Percentiles rank a stretch among this genome's conserved stretches.
These are phyloP conservation scores for Leishmania lainsoni DNA, from an alignment of 208 protist genomes.

Conservation along the genomic window DNA sequence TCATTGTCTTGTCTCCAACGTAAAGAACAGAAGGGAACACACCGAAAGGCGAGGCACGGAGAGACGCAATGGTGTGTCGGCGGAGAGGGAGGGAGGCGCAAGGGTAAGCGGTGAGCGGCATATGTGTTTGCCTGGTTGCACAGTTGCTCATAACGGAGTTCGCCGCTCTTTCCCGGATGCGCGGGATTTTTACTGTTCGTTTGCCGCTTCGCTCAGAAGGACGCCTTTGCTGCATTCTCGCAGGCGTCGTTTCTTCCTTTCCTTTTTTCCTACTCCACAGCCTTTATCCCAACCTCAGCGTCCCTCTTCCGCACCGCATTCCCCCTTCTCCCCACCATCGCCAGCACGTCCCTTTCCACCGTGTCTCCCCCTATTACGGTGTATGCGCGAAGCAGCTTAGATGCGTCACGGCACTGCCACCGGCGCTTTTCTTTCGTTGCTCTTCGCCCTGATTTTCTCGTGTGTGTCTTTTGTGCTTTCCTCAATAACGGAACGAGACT, in stretches of 20 bases:
- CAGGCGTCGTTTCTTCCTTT: neutral
- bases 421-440: neutral
- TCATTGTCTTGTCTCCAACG: neutral
- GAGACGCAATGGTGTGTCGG: neutral
- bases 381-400: neutral
- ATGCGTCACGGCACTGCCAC: neutral
- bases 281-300: neutral
- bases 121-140: neutral
- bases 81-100: neutral
- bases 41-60: neutral
- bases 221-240: neutral
- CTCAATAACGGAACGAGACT: constrained; percentile 9
- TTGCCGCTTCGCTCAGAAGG: neutral
- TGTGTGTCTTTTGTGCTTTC: constrained; percentile 14
- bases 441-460: constrained; percentile 11
- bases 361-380: neutral
- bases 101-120: neutral
- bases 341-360: neutral
- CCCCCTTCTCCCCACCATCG: neutral
- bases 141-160: neutral
- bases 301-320: neutral
- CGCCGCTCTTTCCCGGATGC: neutral
- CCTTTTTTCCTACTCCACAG: constrained; percentile 8
- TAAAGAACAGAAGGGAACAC: neutral
- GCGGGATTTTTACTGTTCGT: neutral